Base-by-base conservation (phyloP, 192 early-diverging fungal species). In the Coemansia sp. region DNA sequence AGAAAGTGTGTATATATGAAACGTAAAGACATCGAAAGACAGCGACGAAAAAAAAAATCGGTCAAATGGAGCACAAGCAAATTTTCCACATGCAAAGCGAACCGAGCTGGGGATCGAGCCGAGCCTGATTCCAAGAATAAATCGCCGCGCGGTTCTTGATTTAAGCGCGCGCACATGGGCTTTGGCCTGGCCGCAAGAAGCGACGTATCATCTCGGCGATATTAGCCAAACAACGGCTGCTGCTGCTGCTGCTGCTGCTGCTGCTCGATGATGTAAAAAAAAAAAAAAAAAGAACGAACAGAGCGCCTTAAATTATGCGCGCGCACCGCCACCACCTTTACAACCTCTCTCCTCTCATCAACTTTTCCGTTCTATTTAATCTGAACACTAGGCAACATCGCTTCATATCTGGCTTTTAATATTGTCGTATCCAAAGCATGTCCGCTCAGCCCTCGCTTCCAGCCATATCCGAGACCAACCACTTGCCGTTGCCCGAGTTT, bases 381-480 rank as follows among this genome's bases (percentile, higher is more conserved):
- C 14, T 15, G 11, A 42, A 9, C 41, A 42, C 46, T 50, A 25
- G 7, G 19, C 19, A 50, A 50, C 48, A 45, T 14, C 34, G 36
- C 44, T 14, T 61, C 38, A 25, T 34, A 34, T 62, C 36, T 66
- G 46, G 34, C 32, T 31, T n/a, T 69, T 58, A 39, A 32, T 53
- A 45, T 12, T 32, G 21, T 67, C 48, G 27, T 27, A 27, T 58
- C 60, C 50, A 68, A 12, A 38, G 34, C 59, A 70, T 72, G 72
- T 74, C 79, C 29, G 44, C 64, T 45, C 66, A 70, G 6, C 72
- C 87, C 36, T 66, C 86, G 15, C 78, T 92, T 12, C 90, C 89
- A 6, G 66, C 88, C 61, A 89, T 92, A 71, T 76, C 86, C 72
- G 84, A 89, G 70, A 80, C 88, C 61, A 92, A 92, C 84, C 81